Base-by-base conservation (phyloP, 2,329 filamentous ascomycete genomes). In the Aspergillus viridinutans region DNA sequence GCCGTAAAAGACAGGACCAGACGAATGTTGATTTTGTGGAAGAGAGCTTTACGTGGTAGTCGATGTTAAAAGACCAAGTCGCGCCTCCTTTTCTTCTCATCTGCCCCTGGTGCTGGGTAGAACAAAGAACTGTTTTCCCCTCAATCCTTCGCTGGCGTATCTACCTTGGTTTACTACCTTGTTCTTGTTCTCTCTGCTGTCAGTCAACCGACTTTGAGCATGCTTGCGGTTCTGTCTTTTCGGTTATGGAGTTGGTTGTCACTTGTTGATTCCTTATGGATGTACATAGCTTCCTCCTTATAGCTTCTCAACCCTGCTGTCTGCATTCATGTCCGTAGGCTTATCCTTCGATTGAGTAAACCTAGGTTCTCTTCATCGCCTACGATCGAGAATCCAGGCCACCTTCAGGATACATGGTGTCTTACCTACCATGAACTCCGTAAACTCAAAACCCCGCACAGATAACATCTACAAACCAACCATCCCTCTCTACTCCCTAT, bases 11-110 rank as follows among this genome's bases (percentile, higher is more conserved):
- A 69, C 83, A 87, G 57, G 75, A 81, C 21, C 75, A 74, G 45
- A 84, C 78, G 2, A 85, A 87, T 45, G 79, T 92, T 17, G 88
- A 92, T 69, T 90, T 90, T 67, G 78, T 89, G 10, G 89, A 92
- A 73, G 90, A 93, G 76, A 86, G 84, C 60, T 93, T 93, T 64
- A 74, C 76, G 7, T 79, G 79, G 79, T 72, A 75, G 51, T 55
- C 4, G 20, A 45, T 17, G 29, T 14, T 43, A 23, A 20, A 12
- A 25, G 21, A 7, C 2, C 12, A 12, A 23, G 23, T 10, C 23
- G 5, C 1, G 5, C 7, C n/a, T 23, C 23, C 23, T 10, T 10
- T 45, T 45, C 12, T 47, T 14, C 12, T 7, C n/a, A 14, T 25
- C 12, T 47, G 21, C 9, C 12, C 14, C 7, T 17, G 32, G 32